Conservation (phyloP, 441 rosid species). For the Adansonia rubrostipa region DNA sequence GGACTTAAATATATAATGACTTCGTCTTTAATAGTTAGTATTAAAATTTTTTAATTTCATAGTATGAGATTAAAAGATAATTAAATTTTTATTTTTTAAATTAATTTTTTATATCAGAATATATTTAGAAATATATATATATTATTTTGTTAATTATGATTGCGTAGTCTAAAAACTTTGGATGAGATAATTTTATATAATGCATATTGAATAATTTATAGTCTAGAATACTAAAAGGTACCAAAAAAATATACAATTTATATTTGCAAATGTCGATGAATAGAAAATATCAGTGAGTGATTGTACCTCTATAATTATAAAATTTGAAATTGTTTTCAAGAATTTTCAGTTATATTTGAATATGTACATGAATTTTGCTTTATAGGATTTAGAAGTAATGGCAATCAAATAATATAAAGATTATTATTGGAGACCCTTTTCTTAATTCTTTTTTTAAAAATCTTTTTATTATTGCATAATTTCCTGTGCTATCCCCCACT, state of each 20-base stretch:
- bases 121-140: no score
- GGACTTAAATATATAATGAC: no score
- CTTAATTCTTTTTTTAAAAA: not conserved
- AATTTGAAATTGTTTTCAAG: not conserved
- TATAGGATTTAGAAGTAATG: not conserved
- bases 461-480: not conserved
- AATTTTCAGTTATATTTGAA: not conserved
- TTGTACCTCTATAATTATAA: not conserved
- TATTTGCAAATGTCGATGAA: not conserved
- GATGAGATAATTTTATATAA: no score
- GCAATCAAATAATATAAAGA: not conserved
- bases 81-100: no score
- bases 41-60: no score
- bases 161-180: no score
- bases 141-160: no score
- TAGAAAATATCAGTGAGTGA: not conserved
- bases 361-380: not conserved
- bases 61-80: no score
- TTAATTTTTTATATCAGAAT: no score
- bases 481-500: constrained; percentile 31
- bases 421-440: not conserved
- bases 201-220: not conserved
- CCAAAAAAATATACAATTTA: not conserved
- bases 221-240: not conserved
- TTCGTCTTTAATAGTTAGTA: no score